These are phyloP conservation scores for Bipolaris zeicola DNA, from an alignment of 2,329 filamentous ascomycete genomes.

Conservation along the genomic window DNA sequence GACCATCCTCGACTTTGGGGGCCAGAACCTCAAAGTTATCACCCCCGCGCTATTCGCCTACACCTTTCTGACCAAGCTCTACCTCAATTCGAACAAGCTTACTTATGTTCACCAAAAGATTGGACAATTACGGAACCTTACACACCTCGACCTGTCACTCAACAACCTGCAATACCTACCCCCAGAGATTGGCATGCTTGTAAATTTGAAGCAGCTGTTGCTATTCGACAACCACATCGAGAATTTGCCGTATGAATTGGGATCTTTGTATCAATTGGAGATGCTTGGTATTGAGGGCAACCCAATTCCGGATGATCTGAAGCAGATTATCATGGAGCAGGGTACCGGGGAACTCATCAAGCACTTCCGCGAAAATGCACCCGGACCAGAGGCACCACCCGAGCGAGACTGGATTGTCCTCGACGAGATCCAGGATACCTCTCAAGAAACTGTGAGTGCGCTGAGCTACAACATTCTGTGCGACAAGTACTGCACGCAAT, in stretches of 20 bases:
- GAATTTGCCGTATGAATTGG: conserved; percentile 82
- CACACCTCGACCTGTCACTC: conserved; percentile 83
- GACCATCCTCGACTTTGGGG: conserved; percentile 92
- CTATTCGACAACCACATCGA: conserved; percentile 90
- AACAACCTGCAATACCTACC: conserved; percentile 85
- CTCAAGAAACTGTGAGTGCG: conserved; percentile 74
- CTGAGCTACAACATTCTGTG: conserved; percentile 96
- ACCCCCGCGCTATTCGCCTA: conserved; percentile 81
- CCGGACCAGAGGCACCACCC: conserved; percentile 76
- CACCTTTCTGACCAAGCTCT: conserved; percentile 86
- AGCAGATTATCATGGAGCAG: conserved; percentile 82
- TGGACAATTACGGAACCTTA: conserved; percentile 79
- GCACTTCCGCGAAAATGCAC: conserved; percentile 80
- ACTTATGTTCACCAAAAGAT: conserved; percentile 78
- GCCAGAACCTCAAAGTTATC: conserved; percentile 88
- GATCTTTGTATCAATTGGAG: conserved; percentile 85
- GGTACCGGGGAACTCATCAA: conserved; percentile 86
- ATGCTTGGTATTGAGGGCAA: conserved; percentile 93
- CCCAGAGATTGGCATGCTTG: conserved; percentile 94
- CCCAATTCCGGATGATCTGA: conserved; percentile 75
- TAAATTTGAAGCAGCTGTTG: conserved; percentile 81
- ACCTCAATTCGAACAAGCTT: conserved; percentile 91
- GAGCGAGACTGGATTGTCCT: conserved; percentile 81
- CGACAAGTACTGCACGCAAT: conserved; percentile 85
- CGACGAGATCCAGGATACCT: conserved; percentile 58